Base-by-base conservation (phyloP, 768 basidiomycete genomes). In the Rhizopogon vinicolor region DNA sequence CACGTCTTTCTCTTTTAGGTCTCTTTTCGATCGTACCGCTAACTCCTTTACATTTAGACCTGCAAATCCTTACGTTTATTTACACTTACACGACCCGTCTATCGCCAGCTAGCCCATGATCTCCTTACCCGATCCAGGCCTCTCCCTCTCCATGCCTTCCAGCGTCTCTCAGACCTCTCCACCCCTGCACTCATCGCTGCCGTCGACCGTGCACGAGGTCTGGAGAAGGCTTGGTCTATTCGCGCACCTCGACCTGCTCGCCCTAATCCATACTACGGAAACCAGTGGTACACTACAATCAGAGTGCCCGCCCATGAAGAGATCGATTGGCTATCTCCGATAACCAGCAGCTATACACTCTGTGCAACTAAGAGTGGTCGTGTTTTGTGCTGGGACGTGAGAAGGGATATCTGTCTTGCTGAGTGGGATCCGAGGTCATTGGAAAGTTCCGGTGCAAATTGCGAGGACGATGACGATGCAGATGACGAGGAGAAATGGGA, bases 311-410 rank as follows among this genome's bases (percentile, higher is more conserved):
- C 85, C 1, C 70, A 78, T 41, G 85, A 88, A 58, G 84, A 86
- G 51, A 82, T 89, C 13, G 87, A 89, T 58, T 89, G 86, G 87
- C 70, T 89, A 5, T 86, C 86, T 2, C 86, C 87, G 16, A 87
- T 89, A 60, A 88, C 87, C 1, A 85, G 85, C 5, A 84, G 80
- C 39, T 89, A 89, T 62, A 87, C 82, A 3, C 79, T 89, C n/a
- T 89, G 86, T 61, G 84, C 86, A 1, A 89, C 87, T 0, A 87
- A 87, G 71, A 83, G 80, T 48, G 87, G 87, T 5, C 85, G 84
- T 61, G 85, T 89, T 18, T 82, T 89, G 14, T 89, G 87, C 60
- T 89, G 87, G 87, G 86, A 89, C 55, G 81, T 89, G 13, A 80
- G 81, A 51, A 74, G 76, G 3, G 83, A 88, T 49, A 63, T 67